Base-by-base conservation (phyloP, 306 rosid species). In the Cicer arietinum region DNA sequence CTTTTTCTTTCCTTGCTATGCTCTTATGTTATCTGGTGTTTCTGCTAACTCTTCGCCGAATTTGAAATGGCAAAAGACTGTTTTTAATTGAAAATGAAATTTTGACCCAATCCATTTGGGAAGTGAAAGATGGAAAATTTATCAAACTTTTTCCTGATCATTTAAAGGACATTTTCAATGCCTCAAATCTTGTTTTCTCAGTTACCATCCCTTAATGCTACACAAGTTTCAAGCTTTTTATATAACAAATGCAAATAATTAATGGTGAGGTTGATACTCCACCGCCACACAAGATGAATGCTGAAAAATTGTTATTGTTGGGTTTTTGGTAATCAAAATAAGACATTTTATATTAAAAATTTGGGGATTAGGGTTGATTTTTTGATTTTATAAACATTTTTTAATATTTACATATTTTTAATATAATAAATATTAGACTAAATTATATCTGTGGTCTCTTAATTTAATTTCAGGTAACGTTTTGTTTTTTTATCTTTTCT, bases 81-180 rank as follows among this genome's bases (percentile, higher is more conserved):
- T 1, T 14, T 67, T 45, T 80, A 4, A 6, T 7, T 7, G 81
- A 73, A 11, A 39, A 68, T 9, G 40, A 64, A 11, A 16, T 53
- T 14, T 53, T 46, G 46, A 43, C 85, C 7, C 79, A 79, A 39
- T 37, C 77, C 17, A 74, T 88, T 20, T 94, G 86, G 84, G 97
- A 91, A 81, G 91, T 91, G 6, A 91, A 70, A 82, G 91, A 91
- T 64, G 98, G 97, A 39, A 87, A 90, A 74, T 85, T 92, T 88
- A 88, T 78, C 4, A 82, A 20, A 82, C 85, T 90, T 12, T 56
- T 86, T 63, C 85, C 92, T 9, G 84, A 90, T 77, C 42, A 35
- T 11, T 41, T 72, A 44, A 73, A 84, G 1, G 98, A 94, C 79
- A 70, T 88, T 47, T 94, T 90, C 35, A 70, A 87, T 37, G 44